A percentile compares a stretch with the other conserved stretches of the same genome.
Conservation (phyloP, 139 green algal genomes). For the Volvox reticuliferus region DNA sequence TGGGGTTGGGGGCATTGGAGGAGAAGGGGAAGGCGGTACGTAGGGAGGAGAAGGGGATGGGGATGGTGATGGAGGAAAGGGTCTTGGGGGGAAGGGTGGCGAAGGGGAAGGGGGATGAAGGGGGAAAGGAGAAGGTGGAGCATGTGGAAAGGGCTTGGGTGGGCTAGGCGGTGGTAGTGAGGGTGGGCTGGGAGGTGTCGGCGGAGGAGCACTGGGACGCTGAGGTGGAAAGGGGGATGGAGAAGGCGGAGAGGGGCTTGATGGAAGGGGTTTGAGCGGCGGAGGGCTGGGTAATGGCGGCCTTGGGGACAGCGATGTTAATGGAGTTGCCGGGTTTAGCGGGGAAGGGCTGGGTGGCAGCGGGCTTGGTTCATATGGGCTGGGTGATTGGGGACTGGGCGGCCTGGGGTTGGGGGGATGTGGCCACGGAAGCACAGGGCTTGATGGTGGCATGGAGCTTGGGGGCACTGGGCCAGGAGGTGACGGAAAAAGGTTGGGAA, state of each 20-base stretch:
- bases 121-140: not conserved
- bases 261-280: no score
- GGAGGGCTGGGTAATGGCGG: no score
- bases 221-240: not conserved
- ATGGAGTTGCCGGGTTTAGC: no score
- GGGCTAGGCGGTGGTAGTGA: not conserved
- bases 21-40: not conserved
- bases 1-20: not conserved
- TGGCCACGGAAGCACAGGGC: no score
- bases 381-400: not conserved
- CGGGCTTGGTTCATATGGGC: not conserved
- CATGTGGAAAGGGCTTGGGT: not conserved
- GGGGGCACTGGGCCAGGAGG: not conserved
- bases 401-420: not conserved
- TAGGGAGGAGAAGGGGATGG: not conserved
- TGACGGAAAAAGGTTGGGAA: not conserved
- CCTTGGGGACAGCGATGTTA: no score
- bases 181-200: not conserved
- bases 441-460: not conserved
- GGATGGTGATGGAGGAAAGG: not conserved
- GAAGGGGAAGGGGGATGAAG: not conserved
- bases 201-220: not conserved
- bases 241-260: not conserved
- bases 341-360: not conserved
- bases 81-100: not conserved